These are phyloP conservation scores for Pichia scutulata DNA, from an alignment of 805 yeast species.

Conservation along the genomic window DNA sequence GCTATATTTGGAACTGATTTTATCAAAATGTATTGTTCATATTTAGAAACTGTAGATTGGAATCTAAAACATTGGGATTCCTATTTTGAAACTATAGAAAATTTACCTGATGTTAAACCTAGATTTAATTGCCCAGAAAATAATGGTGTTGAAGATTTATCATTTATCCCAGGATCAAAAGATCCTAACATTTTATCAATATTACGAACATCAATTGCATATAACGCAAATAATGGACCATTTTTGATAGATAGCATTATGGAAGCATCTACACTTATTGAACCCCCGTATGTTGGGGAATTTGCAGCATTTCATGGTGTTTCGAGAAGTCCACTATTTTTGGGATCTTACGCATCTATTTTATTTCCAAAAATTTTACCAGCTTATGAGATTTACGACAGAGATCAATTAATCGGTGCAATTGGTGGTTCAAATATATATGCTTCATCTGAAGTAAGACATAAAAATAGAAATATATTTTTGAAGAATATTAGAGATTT, in stretches of 20 bases:
- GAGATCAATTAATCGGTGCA: constrained; percentile 45
- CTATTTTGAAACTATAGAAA: constrained; percentile 35
- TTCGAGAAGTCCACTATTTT: constrained; percentile 48
- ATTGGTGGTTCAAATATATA: constrained; percentile 32
- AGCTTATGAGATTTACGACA: constrained; percentile 49
- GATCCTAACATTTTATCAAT: not conserved
- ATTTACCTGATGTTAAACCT: not conserved
- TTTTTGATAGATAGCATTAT: constrained; percentile 47
- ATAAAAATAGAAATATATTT: constrained; percentile 35
- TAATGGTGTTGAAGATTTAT: constrained; percentile 15
- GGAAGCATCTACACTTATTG: constrained; percentile 55
- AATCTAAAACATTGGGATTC: constrained; percentile 82
- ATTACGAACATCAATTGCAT: constrained; percentile 35
- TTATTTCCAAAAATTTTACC: constrained; percentile 53
- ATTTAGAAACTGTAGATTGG: constrained; percentile 58
- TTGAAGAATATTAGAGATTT: constrained; percentile 54
- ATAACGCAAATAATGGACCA: constrained; percentile 33
- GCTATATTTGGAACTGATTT: constrained; percentile 6
- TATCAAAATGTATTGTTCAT: constrained; percentile 51
- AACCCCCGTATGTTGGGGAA: constrained; percentile 48
- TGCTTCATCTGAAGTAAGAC: constrained; percentile 3
- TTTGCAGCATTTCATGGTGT: constrained; percentile 35
- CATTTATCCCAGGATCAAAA: constrained; percentile 7
- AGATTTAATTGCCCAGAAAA: constrained; percentile 16
- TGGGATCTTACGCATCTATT: constrained; percentile 59